Conservation (phyloP, 177 flowering plant species). For the Tripterygium wilfordii region DNA sequence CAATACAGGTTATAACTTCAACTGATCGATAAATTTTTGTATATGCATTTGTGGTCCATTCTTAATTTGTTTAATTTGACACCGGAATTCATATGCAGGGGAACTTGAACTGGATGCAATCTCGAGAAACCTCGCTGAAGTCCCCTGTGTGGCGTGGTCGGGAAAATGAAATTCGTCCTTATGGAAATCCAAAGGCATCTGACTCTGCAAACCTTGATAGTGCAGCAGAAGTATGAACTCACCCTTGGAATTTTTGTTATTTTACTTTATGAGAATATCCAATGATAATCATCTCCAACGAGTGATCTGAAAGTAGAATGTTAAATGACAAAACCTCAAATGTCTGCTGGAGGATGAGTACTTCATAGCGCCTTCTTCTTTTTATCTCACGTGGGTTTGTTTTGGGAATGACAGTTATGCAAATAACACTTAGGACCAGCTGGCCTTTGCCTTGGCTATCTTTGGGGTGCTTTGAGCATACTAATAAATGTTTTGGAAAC, state of each 20-base stretch:
- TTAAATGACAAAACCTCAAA: too few species aligned
- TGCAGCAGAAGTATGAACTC: conserved; percentile 75
- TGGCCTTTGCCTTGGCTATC: too few species aligned
- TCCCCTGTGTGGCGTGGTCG: conserved; percentile 98
- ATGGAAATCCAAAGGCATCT: conserved; percentile 92
- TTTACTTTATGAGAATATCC: neutral
- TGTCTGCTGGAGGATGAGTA: too few species aligned
- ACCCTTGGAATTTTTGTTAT: neutral
- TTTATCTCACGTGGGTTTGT: too few species aligned
- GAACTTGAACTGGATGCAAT: conserved; percentile 99
- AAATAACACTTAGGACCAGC: too few species aligned
- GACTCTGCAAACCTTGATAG: conserved; percentile 99
- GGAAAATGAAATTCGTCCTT: conserved; percentile 96
- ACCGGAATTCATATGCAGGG: conserved; percentile 60
- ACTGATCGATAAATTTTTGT: too few species aligned
- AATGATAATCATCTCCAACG: too few species aligned
- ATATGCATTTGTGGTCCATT: neutral
- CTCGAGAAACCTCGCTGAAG: conserved; percentile 83
- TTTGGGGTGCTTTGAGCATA: too few species aligned
- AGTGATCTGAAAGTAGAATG: too few species aligned
- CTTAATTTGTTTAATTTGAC: conserved; percentile 1
- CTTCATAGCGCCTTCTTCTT: too few species aligned
- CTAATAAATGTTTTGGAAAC: too few species aligned
- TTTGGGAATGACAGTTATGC: too few species aligned
- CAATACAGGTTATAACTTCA: conserved; percentile 72